Evolutionary conservation across 2,329 filamentous ascomycete species (phyloP), one percentile per base, ranked within the genome.

Genomic region (Ceratocystiopsis brevicomis): DNA sequence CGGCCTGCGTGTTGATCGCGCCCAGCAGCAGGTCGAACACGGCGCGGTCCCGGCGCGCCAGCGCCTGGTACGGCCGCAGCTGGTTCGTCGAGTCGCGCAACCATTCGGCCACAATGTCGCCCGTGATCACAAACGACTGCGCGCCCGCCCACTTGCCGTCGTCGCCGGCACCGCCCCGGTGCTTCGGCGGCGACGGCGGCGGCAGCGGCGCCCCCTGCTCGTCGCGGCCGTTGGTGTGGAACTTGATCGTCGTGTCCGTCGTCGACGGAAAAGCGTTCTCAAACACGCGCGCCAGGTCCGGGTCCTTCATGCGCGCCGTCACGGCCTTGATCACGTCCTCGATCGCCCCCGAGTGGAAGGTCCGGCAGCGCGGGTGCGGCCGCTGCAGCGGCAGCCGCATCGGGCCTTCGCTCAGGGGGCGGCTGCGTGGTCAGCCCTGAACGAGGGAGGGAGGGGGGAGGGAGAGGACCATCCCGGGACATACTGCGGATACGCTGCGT

Each of bases 191-290:
- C 43, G 21, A 8, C 21, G 21, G 21, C 4, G 25, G 25, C 25
- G 25, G 25, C 25, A 21, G 19, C 19, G 56, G 56, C 35, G 54
- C 53, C 38, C 56, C 43, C 17, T 49, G 52, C 40, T 48, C 45
- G 37, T 40, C 56, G 37, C 51, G 62, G 45, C 68, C 79, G 48
- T 80, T 75, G 5, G 79, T 78, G 56, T 94, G 86, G 70, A 88
- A 94, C 53, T 82, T 76, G 50, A 94, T 74, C 0, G 86, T 94
- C 0, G 86, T 94, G 55, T 94, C 86, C 3, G 90, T 73, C 0
- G 83, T 88, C 48, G 90, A 93, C 5, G 88, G 88, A 50, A 92
- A 96, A 2, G 88, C 78, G 56, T 98, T 98, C 57, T 93, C 85
- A 57, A 98, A 98, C 12, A 98, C 67, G 21, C 87, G 77, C 4